Base-by-base conservation (phyloP, 2,329 filamentous ascomycete species). In the Monosporascus cannonballus region DNA sequence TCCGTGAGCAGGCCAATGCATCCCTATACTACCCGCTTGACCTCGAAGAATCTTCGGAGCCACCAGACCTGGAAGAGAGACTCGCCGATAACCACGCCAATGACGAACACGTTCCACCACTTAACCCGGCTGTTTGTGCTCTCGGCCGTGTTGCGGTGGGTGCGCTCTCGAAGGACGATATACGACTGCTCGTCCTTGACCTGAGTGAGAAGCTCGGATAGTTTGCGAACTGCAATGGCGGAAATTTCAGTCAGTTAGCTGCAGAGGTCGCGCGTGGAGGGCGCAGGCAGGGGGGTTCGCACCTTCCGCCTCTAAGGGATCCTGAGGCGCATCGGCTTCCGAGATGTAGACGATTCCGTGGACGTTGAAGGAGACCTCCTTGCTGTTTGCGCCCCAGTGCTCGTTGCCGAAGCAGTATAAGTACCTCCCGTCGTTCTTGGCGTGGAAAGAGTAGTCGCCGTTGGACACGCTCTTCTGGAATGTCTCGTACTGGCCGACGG, bases 401-500 rank as follows among this genome's bases (percentile, higher is more conserved):
- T 97, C 93, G 75, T 99, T 99, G 74, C 94, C 95, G 77, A 99
- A 99, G 84, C 94, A 99, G 84, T 99, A 99, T 53, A 83, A 78
- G 76, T 89, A 96, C 75, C 89, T 91, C 60, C 94, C 94, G 71
- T 99, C 92, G 67, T 85, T 75, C 63, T 80, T 77, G 49, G 94
- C 92, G 39, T 85, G 87, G 74, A 99, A 97, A 54, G 89, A 89
- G 76, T 95, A 90, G 73, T 97, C 93, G 69, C 94, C 94, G 64
- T 89, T 92, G 57, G 92, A 92, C 54, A 94, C 82, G 55, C 83
- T 79, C 71, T 87, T 88, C 69, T 95, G 84, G 73, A 90, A 87
- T 66, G 89, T 80, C 69, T 94, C 85, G 75, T 90, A 88, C 67
- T 82, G 80, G 67, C 84, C 84, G 50, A 75, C 69, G 20, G 94